Evolutionary conservation across 257 asterid genomes (phyloP), one percentile per base, ranked within the genome.

Genomic region (Nicotiana benthamiana): DNA sequence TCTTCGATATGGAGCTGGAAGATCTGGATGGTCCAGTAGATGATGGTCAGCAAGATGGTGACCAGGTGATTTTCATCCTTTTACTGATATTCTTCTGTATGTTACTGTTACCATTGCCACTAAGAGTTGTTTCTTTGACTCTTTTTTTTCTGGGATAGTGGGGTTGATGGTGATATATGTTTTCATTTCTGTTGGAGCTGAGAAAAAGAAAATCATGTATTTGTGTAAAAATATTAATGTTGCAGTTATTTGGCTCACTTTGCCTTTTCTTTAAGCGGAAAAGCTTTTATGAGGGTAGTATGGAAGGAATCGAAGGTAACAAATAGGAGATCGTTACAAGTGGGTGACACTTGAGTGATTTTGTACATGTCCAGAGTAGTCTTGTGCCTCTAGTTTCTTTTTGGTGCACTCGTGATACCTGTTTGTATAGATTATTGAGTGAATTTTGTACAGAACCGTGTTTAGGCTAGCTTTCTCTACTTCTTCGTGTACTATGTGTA

Each of bases 1-100:
- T 91, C 60, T 94, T 92, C 72, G 97, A 94, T 76, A 90, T 92
- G 91, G 97, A 94, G 90, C 88, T 96, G 79, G 98, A 92, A 84
- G 96, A 92, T 82, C 88, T 91, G 61, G 95, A 92, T 82, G 90
- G 86, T 27, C 88, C 86, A 20, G 87, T 53, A 9, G 87, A 91
- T 86, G 81, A 87, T 75, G 79, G 60, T 81, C 89, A 85, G n/a
- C 87, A 84, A 79, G 92, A 88, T 82, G 72, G 82, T 82, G 83
- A 83, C 83, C 90, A 89, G 97, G 97, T 94, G 61, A 62, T 26
- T 84, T 40, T 70, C 81, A 57, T 20, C 22, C 52, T 26, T 16
- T 43, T 6, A 48, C 9, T 74, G 43, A 48, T 74, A 24, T 48
- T 48, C 16, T 48, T 15, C 4, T 51, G 56, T 51, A 3, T 51